Percentiles rank a stretch among this genome's conserved stretches.
Evolutionary conservation across 2,329 filamentous ascomycete species (phyloP).

Genomic region (Epichloe uncinata): DNA sequence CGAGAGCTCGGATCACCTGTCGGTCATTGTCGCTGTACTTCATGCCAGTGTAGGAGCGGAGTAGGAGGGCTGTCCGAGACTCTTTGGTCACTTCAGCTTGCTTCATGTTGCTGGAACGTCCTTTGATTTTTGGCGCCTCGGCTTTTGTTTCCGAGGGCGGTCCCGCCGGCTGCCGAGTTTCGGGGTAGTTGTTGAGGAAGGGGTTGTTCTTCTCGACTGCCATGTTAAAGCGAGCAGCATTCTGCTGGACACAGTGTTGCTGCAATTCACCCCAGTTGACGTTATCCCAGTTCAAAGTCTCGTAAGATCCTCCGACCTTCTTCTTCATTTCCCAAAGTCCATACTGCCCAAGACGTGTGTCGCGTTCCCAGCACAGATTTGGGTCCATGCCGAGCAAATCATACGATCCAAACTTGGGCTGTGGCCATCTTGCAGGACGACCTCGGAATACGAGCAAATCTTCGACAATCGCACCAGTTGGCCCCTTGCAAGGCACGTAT

Average conservation of each 20-base stretch:
- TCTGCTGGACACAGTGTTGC: constrained; percentile 48
- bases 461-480: constrained; percentile 42
- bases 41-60: constrained; percentile 65
- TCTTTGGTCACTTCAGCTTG: constrained; percentile 21
- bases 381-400: constrained; percentile 45
- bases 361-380: constrained; percentile 53
- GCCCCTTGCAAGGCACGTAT: constrained; percentile 52
- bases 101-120: constrained; percentile 5
- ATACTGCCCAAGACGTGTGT: constrained; percentile 56
- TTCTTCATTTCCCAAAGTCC: constrained; percentile 38
- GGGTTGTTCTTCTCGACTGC: constrained; percentile 27
- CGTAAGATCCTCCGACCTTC: constrained; percentile 25
- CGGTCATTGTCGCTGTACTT: constrained; percentile 67
- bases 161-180: constrained; percentile 12
- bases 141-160: constrained; percentile 4
- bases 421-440: constrained; percentile 43
- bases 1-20: constrained; percentile 63
- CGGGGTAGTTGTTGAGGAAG: constrained; percentile 29
- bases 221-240: constrained; percentile 48
- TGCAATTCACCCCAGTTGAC: constrained; percentile 63
- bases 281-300: constrained; percentile 42
- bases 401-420: constrained; percentile 50
- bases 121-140: constrained; percentile 7
- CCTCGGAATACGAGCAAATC: constrained; percentile 54
- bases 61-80: constrained; percentile 55